Evolutionary conservation across 1,284 basidiomycete species (phyloP).

Genomic region (Puccinia horiana): DNA sequence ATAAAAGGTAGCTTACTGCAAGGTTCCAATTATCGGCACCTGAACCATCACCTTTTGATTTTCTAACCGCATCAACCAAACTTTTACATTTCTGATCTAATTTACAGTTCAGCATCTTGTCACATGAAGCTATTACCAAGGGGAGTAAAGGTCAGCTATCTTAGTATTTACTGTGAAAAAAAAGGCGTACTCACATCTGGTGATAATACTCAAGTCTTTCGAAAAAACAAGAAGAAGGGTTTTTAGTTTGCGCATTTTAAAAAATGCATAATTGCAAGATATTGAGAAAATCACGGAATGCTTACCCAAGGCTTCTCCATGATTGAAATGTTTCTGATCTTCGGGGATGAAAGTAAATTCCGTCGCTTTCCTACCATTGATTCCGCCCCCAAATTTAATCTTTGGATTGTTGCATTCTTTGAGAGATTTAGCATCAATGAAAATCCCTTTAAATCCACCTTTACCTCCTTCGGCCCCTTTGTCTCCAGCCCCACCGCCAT

Average conservation of each 20-base stretch:
- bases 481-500: background rate
- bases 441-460: background rate
- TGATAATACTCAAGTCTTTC: conserved; percentile 27
- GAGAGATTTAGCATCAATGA: background rate
- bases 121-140: conserved; percentile 30
- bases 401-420: conserved; percentile 11
- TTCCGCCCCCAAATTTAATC: conserved; percentile 10
- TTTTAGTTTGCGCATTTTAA: too few species aligned
- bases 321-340: background rate
- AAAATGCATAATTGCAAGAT: too few species aligned
- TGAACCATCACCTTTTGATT: conserved; percentile 4
- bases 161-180: too few species aligned
- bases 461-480: background rate
- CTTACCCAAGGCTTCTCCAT: conserved; percentile 21
- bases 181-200: conserved; percentile 6
- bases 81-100: conserved; percentile 1
- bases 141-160: background rate
- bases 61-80: background rate
- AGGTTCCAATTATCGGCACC: conserved; percentile 42
- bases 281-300: background rate
- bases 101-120: conserved; percentile 14
- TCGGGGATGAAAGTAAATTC: conserved; percentile 15
- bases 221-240: background rate
- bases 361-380: background rate
- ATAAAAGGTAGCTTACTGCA: conserved; percentile 34